Conservation (phyloP, 345 rosid genomes). For the Viola odorata region DNA sequence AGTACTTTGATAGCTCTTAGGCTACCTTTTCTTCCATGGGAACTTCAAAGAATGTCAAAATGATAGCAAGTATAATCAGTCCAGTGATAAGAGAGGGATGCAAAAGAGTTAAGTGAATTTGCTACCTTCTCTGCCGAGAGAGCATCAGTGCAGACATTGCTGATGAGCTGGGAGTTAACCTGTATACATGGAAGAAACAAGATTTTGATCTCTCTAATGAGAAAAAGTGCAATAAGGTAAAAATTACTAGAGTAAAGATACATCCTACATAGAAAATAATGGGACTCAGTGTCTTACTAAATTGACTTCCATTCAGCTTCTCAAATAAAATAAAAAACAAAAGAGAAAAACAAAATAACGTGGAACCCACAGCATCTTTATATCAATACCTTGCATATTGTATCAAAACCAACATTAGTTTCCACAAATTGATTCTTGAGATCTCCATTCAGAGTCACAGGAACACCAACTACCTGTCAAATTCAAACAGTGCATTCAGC, state of each 20-base stretch:
- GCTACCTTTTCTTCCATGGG: neutral
- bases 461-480: conserved; percentile 90
- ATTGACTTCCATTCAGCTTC: neutral
- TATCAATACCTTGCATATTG: conserved; percentile 74
- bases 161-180: conserved; percentile 98
- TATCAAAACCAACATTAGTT: conserved; percentile 95
- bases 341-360: neutral
- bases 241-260: too few species aligned
- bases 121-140: conserved; percentile 96
- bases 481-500: conserved; percentile 3
- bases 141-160: conserved; percentile 96
- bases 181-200: conserved; percentile 21
- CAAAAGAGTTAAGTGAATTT: neutral
- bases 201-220: neutral
- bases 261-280: too few species aligned
- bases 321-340: neutral
- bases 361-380: neutral
- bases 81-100: neutral
- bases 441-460: conserved; percentile 95
- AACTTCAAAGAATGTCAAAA: conserved; percentile 4
- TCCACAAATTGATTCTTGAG: conserved; percentile 95
- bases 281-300: too few species aligned
- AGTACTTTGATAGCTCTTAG: neutral
- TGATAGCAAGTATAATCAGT: neutral
- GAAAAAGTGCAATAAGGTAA: too few species aligned